Evolutionary conservation across 805 yeast species (phyloP).

Genomic region (Myxozyma nipponensis): DNA sequence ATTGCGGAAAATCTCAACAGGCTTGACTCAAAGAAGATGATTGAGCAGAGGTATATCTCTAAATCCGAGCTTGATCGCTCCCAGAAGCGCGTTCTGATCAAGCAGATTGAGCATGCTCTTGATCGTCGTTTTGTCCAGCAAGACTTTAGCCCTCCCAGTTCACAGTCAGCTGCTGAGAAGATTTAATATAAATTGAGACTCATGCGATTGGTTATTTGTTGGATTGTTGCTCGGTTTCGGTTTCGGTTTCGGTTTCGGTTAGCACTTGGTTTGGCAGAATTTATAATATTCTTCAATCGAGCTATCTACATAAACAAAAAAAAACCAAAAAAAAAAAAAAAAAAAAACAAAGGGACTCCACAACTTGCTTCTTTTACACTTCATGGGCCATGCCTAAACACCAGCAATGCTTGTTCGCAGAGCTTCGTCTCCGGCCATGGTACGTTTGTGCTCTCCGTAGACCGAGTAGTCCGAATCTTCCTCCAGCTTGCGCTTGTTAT

Average conservation of each 20-base stretch:
- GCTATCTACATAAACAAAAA: background rate
- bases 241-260: no score
- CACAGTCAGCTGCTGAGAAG: background rate
- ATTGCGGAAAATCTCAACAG: background rate
- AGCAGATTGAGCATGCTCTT: background rate
- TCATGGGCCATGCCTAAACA: no score
- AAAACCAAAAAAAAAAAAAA: no score
- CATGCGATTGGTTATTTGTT: background rate
- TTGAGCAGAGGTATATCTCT: background rate
- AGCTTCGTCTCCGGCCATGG: no score
- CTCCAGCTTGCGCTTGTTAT: background rate
- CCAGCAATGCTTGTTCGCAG: no score
- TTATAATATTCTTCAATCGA: background rate
- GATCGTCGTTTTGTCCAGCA: background rate
- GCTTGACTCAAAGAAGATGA: background rate
- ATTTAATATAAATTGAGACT: background rate
- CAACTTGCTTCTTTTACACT: no score
- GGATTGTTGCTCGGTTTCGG: no score
- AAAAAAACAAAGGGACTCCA: no score
- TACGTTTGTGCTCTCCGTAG: no score
- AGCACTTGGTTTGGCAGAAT: no score
- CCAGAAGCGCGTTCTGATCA: background rate
- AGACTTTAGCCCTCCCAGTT: background rate
- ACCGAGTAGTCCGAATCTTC: no score
- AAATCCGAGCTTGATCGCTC: background rate